Evolutionary conservation across 768 basidiomycete species (phyloP).

Genomic region (Terana coerulea): DNA sequence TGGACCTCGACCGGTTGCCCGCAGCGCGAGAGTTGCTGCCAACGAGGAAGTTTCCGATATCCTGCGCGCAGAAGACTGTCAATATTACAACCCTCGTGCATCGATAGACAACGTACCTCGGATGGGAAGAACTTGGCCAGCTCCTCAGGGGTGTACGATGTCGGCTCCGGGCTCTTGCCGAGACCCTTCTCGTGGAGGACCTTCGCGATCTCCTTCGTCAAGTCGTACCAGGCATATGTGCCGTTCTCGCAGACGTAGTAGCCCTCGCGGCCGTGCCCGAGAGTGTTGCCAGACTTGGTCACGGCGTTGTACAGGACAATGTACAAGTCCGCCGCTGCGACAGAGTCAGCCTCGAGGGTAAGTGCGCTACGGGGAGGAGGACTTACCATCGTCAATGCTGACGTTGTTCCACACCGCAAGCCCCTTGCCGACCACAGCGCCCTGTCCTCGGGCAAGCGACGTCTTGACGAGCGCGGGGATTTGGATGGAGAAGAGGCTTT

Average conservation of each 20-base stretch:
- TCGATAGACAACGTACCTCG: slow-evolving; percentile 26
- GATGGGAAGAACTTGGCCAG: slow-evolving; percentile 38
- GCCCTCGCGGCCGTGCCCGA: slow-evolving; percentile 29
- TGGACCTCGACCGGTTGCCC: slow-evolving; percentile 27
- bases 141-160: slow-evolving; percentile 40
- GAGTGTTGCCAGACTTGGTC: slow-evolving; percentile 14
- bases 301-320: slow-evolving; percentile 35
- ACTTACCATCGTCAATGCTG: slow-evolving; percentile 48
- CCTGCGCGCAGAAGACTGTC: background rate
- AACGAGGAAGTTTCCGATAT: slow-evolving; percentile 13
- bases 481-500: slow-evolving; percentile 48
- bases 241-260: slow-evolving; percentile 28
- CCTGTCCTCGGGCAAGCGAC: slow-evolving; percentile 41
- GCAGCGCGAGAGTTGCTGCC: slow-evolving; percentile 13
- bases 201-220: slow-evolving; percentile 32
- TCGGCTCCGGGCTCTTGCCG: slow-evolving; percentile 31
- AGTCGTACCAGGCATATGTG: slow-evolving; percentile 25
- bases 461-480: slow-evolving; percentile 45
- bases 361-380: background rate
- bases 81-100: background rate
- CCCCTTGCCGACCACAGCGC: slow-evolving; percentile 53
- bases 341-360: background rate
- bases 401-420: slow-evolving; percentile 58
- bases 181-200: slow-evolving; percentile 25
- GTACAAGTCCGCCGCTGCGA: slow-evolving; percentile 28